Percentiles rank a stretch among this genome's conserved stretches.
These are phyloP conservation scores for Entoloma clypeatum DNA, from an alignment of 1,284 basidiomycete species.

Conservation along the genomic window DNA sequence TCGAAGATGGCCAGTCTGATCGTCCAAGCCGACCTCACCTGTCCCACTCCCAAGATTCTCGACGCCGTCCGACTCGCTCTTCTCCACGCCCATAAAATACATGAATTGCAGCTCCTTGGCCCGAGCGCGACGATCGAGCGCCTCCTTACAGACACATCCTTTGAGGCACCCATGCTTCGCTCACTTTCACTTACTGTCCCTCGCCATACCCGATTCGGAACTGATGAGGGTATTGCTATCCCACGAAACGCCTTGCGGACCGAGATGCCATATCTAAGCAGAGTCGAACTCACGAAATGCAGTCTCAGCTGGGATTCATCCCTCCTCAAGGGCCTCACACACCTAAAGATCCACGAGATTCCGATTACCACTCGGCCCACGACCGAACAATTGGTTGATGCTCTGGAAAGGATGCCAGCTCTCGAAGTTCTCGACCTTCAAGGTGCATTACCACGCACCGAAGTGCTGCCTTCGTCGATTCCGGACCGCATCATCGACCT, in stretches of 20 bases:
- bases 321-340: constrained; percentile 22
- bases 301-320: constrained; percentile 24
- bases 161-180: constrained; percentile 17
- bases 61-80: constrained; percentile 19
- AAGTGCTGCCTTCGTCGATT: neutral
- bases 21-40: constrained; percentile 19
- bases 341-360: constrained; percentile 21
- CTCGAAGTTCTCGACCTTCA: constrained; percentile 22
- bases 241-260: constrained; percentile 13
- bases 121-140: constrained; percentile 14
- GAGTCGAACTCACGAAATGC: constrained; percentile 20
- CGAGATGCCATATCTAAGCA: constrained; percentile 17
- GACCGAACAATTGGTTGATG: constrained; percentile 19
- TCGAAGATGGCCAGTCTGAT: constrained; percentile 25
- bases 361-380: constrained; percentile 16
- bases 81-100: constrained; percentile 18
- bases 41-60: constrained; percentile 18
- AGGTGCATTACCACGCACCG: constrained; percentile 18
- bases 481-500: constrained; percentile 16
- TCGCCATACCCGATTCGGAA: constrained; percentile 10
- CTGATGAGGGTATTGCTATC: constrained; percentile 15
- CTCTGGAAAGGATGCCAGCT: constrained; percentile 21
- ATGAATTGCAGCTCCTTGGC: constrained; percentile 15
- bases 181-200: constrained; percentile 18
- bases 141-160: constrained; percentile 12